Conservation (phyloP, 2,329 filamentous ascomycete species). For the Penicillium sp. region DNA sequence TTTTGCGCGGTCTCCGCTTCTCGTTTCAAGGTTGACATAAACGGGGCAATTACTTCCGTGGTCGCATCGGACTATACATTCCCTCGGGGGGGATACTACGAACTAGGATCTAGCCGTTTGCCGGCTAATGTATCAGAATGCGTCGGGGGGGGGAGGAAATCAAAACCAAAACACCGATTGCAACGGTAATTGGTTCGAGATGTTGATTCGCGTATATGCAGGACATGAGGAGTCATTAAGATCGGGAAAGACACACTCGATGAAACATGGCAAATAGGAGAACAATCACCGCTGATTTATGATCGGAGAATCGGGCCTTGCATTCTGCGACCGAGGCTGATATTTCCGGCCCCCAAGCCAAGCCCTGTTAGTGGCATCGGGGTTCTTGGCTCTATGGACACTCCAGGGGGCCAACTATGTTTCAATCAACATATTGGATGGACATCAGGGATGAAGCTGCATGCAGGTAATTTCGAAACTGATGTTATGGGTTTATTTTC, state of each 20-base stretch:
- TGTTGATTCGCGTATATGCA: background rate
- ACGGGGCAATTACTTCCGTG: background rate
- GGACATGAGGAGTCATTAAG: background rate
- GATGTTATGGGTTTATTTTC: background rate
- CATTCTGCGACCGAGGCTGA: background rate
- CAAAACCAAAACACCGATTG: background rate
- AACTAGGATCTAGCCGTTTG: background rate
- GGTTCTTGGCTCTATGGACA: background rate
- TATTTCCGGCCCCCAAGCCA: constrained; percentile 8
- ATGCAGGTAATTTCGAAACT: background rate
- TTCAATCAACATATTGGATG: background rate
- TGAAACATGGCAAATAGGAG: background rate
- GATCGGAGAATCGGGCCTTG: background rate
- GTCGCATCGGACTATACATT: background rate
- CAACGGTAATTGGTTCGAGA: background rate
- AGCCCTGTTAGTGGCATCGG: background rate
- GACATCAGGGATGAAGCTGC: background rate
- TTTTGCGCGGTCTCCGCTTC: background rate
- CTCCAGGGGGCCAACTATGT: background rate
- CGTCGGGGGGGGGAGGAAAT: background rate
- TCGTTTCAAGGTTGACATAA: background rate
- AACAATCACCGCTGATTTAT: background rate
- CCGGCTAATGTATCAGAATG: background rate
- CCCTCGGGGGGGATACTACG: too few relatives aligned
- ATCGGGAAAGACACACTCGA: background rate